phyloP scores from a whole-genome alignment of 2,329 filamentous ascomycete genomes.

The Aspergillus floridensis region DNA sequence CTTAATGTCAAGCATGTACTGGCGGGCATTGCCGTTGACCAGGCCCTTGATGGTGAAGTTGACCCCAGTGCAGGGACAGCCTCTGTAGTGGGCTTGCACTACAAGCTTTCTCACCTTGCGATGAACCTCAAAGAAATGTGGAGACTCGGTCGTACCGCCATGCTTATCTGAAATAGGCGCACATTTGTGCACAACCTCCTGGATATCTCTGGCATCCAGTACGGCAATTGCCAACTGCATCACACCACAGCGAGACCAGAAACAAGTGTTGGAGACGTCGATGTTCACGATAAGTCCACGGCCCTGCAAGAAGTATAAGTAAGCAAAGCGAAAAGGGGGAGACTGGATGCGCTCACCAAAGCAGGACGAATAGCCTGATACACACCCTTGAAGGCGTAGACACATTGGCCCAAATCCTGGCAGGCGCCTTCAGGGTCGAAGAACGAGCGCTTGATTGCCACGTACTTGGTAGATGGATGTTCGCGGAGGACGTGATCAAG shows the following conservation, averaged over 20 bases:
- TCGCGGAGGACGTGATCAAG: slow-evolving; percentile 86
- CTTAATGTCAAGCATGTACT: slow-evolving; percentile 44
- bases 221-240: slow-evolving; percentile 36
- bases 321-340: slow-evolving; percentile 12
- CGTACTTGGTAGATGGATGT: slow-evolving; percentile 65
- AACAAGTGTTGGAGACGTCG: slow-evolving; percentile 87
- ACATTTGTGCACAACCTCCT: slow-evolving; percentile 28
- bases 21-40: slow-evolving; percentile 40
- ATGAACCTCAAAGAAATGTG: slow-evolving; percentile 26
- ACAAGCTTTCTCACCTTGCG: slow-evolving; percentile 35
- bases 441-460: slow-evolving; percentile 77
- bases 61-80: slow-evolving; percentile 34
- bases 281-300: slow-evolving; percentile 77
- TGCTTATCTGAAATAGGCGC: slow-evolving; percentile 23
- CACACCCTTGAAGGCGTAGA: slow-evolving; percentile 83
- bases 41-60: slow-evolving; percentile 54
- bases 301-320: slow-evolving; percentile 41
- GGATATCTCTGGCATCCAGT: slow-evolving; percentile 30
- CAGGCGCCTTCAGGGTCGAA: slow-evolving; percentile 59
- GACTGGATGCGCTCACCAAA: slow-evolving; percentile 46
- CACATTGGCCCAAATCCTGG: slow-evolving; percentile 58
- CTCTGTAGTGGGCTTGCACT: slow-evolving; percentile 38
- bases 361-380: slow-evolving; percentile 82
- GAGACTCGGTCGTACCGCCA: slow-evolving; percentile 25
- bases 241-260: slow-evolving; percentile 62